Base-by-base conservation (phyloP, 75 land plant genomes). In the Larix kaempferi region DNA sequence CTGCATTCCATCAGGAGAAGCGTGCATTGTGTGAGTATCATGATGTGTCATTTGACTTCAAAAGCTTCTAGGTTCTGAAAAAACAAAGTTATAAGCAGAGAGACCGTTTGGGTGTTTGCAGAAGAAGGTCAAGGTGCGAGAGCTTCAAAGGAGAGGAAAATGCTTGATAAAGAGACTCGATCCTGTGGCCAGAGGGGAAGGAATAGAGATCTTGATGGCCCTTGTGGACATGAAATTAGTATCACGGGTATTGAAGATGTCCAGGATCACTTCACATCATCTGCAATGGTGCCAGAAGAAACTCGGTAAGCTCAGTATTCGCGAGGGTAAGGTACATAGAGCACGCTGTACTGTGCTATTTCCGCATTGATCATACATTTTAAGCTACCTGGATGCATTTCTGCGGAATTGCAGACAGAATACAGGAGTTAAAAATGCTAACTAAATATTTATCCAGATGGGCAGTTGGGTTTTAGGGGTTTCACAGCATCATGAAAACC, bases 281-380 rank as follows among this genome's bases (percentile, higher is more conserved):
- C 71, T 91, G 7, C n/a, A 78, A 5, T 91, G 93, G 93, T 91
- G 93, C 60, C 82, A 80, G 2, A 74, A 76, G 66, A 91, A 88
- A 66, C 56, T 91, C 13, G 58, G 56, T 57, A 80, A 77, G 21
- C 81, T 91, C 15, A 80, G 55, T 10, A 77, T 91, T 59, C 13
- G 37, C 5, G 75, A 67, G 35, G 75, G 85, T 37, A 86, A 79
- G 74, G 22, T 86, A 14, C 78, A 81, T n/a, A 59, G 90, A 72
- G 91, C 85, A 37, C 74, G 81, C 4, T 80, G 87, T 29, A 81
- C 85, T 81, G 58, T 81, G 44, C 78, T 85, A 11, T 88, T 91
- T 71, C 91, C 93, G 7, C 82, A 82, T 44, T 88, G 62, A 81
- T 73, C 64, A 39, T 22, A 17, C 2, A 26, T 74, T 15, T 33